Conservation (phyloP, 2,329 filamentous ascomycete species). For the Chalara sp. region DNA sequence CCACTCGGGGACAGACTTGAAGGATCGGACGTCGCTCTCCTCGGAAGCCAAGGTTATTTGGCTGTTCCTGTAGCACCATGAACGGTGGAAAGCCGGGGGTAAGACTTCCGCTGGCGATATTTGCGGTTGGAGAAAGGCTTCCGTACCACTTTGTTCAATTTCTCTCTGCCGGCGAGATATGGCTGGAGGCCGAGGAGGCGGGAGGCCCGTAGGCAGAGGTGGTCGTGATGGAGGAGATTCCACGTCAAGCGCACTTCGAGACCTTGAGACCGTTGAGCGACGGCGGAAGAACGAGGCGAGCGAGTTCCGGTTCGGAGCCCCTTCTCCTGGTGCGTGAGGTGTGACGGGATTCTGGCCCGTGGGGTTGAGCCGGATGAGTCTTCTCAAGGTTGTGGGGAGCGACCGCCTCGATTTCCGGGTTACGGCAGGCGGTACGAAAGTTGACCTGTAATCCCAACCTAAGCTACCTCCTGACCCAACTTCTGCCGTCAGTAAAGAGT, state of each 20-base stretch:
- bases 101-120: conserved; percentile 4
- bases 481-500: conserved; percentile 1
- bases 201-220: neutral
- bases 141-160: neutral
- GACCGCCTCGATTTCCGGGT: conserved; percentile 2
- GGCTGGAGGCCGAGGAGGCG: conserved; percentile 1
- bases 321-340: neutral
- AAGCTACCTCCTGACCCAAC: neutral
- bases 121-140: conserved; percentile 3
- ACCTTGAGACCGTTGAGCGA: neutral
- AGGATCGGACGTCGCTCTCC: conserved; percentile 4
- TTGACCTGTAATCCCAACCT: conserved; percentile 3
- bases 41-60: conserved; percentile 2
- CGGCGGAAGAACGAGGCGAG: conserved; percentile 6
- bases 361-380: conserved; percentile 1
- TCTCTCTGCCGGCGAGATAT: conserved; percentile 1
- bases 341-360: conserved; percentile 1
- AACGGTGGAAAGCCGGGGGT: conserved; percentile 2
- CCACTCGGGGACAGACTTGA: conserved; percentile 6
- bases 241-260: neutral
- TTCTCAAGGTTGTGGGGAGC: conserved; percentile 1
- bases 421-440: conserved; percentile 3
- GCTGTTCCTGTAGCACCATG: conserved; percentile 8
- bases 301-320: conserved; percentile 1
- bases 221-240: conserved; percentile 1